Percentiles rank a stretch among this genome's conserved stretches.
These are phyloP conservation scores for Metarhizium guizhouense DNA, from an alignment of 2,329 filamentous ascomycete species.

Conservation along the genomic window DNA sequence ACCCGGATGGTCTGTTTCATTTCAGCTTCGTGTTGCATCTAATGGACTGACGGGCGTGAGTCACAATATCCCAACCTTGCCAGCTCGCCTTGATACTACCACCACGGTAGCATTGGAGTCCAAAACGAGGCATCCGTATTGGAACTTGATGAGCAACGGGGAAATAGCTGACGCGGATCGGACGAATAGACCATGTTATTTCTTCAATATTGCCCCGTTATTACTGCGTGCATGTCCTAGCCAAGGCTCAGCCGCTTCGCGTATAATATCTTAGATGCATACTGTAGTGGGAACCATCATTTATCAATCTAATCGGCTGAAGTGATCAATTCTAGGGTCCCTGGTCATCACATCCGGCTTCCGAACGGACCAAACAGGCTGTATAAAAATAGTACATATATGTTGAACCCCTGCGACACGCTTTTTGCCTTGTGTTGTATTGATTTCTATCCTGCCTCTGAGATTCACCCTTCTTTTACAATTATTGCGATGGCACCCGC, in stretches of 20 bases:
- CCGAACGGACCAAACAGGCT: background rate
- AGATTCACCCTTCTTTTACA: background rate
- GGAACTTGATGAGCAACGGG: background rate
- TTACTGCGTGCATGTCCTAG: background rate
- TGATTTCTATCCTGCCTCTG: background rate
- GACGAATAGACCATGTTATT: background rate
- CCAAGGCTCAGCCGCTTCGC: background rate
- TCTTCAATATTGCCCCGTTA: background rate
- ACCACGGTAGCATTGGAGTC: background rate
- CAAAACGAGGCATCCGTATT: background rate
- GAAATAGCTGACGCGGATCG: background rate
- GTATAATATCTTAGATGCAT: background rate
- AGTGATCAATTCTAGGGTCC: background rate
- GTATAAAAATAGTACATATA: no score
- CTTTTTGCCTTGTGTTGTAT: no score
- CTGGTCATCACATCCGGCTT: background rate
- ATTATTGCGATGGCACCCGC: background rate
- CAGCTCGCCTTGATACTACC: background rate
- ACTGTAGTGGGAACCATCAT: background rate
- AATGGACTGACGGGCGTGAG: no score
- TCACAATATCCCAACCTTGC: no score
- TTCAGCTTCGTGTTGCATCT: background rate
- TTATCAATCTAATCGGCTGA: background rate
- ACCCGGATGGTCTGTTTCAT: background rate
- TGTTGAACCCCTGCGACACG: no score